Base-by-base conservation (phyloP, 768 basidiomycete genomes). In the Terana coerulea region DNA sequence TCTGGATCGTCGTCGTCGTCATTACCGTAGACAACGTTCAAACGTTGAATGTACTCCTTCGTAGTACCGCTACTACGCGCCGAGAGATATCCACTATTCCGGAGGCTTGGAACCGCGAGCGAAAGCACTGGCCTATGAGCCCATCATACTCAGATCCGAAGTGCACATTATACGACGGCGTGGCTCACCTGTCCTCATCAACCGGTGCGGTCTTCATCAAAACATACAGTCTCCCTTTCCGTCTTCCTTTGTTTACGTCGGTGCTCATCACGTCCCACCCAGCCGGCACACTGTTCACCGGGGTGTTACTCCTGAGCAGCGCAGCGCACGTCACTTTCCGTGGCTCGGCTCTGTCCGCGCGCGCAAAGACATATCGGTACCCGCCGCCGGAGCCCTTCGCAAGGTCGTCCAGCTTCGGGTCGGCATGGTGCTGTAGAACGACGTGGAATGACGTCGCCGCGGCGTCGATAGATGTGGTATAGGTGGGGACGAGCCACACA, bases 401-500 rank as follows among this genome's bases (percentile, higher is more conserved):
- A 15, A 52, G 44, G 30, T 52, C 51, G 51, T 52, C 43, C 51
- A 52, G 45, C n/a, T 30, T 30, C 6, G 19, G 17, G n/a, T n/a
- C 31, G 3, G 42, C 3, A 21, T 25, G 26, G 9, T 15, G 3
- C 19, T 52, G 51, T 2, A 46, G 34, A 36, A 52, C 43, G 24
- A 52, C 30, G 31, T 52, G 42, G n/a, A 52, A n/a, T 1, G 42
- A 44, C 29, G 51, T 52, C 17, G 43, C 51, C 2, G 51, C 51
- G 9, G 51, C 41, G 5, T 21, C 41, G 3, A 34, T 24, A 39
- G 45, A 42, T 3, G 34, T 52, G 5, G 51, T 52, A 21, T 36
- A 52, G 21, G 29, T 44, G 3, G 51, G 51, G 6, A 52, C 34
- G 15, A 52, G 44, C 51, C 51, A 52, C n/a, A 52, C 51, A 29